These are phyloP conservation scores for Astrothelium subdiscretum DNA, from an alignment of 495 filamentous ascomycete species.

Conservation along the genomic window DNA sequence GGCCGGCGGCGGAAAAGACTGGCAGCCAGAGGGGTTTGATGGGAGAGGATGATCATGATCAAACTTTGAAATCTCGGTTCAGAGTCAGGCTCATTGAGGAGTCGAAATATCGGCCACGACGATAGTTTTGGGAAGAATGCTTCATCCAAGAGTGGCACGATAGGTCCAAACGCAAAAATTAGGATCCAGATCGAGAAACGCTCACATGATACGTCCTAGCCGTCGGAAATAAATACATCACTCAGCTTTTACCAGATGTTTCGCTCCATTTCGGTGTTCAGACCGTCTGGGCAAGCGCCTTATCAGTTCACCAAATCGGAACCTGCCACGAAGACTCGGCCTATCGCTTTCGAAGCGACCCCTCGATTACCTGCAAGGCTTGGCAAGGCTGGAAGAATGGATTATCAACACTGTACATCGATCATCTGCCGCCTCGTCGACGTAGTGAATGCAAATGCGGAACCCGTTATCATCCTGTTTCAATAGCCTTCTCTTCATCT, in stretches of 20 bases:
- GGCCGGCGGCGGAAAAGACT: slow-evolving; percentile 4
- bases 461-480: neutral
- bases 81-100: no score
- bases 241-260: no score
- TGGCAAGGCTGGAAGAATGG: neutral
- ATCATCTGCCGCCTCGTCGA: neutral
- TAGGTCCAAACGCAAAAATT: no score
- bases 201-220: neutral
- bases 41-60: neutral
- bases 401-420: neutral
- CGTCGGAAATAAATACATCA: no score
- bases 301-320: neutral
- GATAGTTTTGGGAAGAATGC: no score
- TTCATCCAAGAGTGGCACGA: no score
- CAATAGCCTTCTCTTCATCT: neutral
- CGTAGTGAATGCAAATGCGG: neutral
- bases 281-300: neutral
- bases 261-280: neutral
- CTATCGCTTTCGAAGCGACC: neutral
- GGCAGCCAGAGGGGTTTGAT: slow-evolving; percentile 16
- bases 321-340: neutral
- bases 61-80: neutral
- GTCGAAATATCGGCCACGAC: neutral
- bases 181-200: no score
- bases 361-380: neutral